These are phyloP conservation scores for Piper longum DNA, from an alignment of 164 flowering plant genomes.

Conservation along the genomic window DNA sequence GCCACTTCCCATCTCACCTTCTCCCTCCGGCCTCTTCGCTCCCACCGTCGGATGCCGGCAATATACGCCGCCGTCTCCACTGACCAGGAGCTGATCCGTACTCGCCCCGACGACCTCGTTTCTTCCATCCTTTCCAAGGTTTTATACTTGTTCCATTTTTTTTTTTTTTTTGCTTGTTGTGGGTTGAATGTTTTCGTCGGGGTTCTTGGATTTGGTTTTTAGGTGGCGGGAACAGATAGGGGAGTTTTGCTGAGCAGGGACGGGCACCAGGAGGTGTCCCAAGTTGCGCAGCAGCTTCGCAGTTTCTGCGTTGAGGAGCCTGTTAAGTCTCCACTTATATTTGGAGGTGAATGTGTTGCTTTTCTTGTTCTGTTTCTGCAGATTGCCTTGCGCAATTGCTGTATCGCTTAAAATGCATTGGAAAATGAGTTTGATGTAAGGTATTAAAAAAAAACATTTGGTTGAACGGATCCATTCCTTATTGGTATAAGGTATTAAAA, in stretches of 20 bases:
- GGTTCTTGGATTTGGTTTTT: not conserved
- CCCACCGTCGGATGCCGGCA: not conserved
- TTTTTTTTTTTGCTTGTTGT: not conserved
- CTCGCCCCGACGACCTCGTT: constrained; percentile 36
- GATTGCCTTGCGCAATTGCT: not conserved
- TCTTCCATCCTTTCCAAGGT: constrained; percentile 54
- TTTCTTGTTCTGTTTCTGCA: not conserved
- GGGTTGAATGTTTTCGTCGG: not conserved
- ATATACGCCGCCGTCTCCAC: constrained; percentile 16
- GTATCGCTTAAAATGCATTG: no score
- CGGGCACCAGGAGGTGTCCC: constrained; percentile 55
- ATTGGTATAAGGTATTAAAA: no score
- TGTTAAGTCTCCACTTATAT: constrained; percentile 80
- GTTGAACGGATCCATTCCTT: no score
- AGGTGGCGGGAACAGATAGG: constrained; percentile 63
- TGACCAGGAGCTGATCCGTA: constrained; percentile 10
- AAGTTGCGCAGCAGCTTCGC: constrained; percentile 45
- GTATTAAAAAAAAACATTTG: no score
- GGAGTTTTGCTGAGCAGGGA: constrained; percentile 56
- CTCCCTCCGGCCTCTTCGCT: constrained; percentile 3
- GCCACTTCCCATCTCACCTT: not conserved
- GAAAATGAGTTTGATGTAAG: no score
- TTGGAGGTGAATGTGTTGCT: constrained; percentile 54
- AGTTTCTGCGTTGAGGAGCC: constrained; percentile 68
- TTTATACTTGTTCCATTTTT: not conserved